Percentiles rank a stretch among this genome's conserved stretches.
These are phyloP conservation scores for Mycotypha africana DNA, from an alignment of 371 early-diverging fungal species.

Conservation along the genomic window DNA sequence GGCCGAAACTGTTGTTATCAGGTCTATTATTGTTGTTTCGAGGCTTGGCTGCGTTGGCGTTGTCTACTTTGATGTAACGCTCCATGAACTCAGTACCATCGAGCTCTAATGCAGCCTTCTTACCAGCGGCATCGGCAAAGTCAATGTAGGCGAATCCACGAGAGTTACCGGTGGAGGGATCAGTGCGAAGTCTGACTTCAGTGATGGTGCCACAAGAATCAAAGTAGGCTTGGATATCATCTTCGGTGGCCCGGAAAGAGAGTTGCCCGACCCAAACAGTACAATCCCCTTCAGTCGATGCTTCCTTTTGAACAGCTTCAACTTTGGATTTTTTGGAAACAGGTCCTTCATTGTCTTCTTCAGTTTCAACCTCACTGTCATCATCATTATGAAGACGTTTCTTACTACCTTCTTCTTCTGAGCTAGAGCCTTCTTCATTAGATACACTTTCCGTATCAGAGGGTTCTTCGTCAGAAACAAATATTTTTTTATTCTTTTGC, in stretches of 20 bases:
- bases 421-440: slow-evolving; percentile 11
- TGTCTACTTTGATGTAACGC: slow-evolving; percentile 58
- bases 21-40: slow-evolving; percentile 25
- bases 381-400: slow-evolving; percentile 11
- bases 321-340: slow-evolving; percentile 51
- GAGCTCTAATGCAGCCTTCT: slow-evolving; percentile 56
- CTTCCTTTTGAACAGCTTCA: slow-evolving; percentile 23
- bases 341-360: slow-evolving; percentile 22
- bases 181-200: slow-evolving; percentile 65
- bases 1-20: slow-evolving; percentile 34
- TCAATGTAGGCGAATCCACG: slow-evolving; percentile 76
- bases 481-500: too few relatives aligned
- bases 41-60: slow-evolving; percentile 27
- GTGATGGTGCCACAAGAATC: slow-evolving; percentile 57
- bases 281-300: slow-evolving; percentile 31
- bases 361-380: slow-evolving; percentile 9
- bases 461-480: too few relatives aligned
- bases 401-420: too few relatives aligned
- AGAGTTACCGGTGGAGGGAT: slow-evolving; percentile 54
- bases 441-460: slow-evolving; percentile 26
- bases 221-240: slow-evolving; percentile 55
- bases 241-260: slow-evolving; percentile 60
- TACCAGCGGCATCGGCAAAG: slow-evolving; percentile 51
- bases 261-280: slow-evolving; percentile 71
- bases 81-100: slow-evolving; percentile 68